Conservation (phyloP, 2,329 filamentous ascomycete species). For the Trichoderma sp. region DNA sequence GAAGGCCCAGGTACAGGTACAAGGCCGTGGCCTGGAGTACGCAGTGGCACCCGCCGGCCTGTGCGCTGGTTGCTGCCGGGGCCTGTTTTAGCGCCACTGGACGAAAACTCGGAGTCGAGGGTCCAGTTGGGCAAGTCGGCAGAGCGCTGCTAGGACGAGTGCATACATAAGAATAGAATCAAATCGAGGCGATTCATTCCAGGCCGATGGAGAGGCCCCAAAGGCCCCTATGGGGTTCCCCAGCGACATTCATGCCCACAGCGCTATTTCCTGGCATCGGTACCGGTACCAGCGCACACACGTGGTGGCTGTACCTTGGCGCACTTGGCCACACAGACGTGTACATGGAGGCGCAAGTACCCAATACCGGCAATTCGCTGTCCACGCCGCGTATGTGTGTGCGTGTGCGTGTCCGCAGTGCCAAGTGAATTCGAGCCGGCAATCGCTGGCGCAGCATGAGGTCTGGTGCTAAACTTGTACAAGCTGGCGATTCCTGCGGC, state of each 20-base stretch:
- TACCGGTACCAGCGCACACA: background rate
- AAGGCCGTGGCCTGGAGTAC: background rate
- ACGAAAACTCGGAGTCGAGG: conserved; percentile 20
- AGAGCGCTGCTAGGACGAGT: conserved; percentile 13
- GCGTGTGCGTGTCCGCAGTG: background rate
- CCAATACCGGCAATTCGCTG: background rate
- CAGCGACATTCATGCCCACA: background rate
- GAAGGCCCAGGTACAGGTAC: conserved; percentile 16
- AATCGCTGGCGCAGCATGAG: conserved; percentile 3
- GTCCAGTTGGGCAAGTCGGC: conserved; percentile 24
- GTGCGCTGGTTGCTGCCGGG: conserved; percentile 22
- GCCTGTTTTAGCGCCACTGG: conserved; percentile 23
- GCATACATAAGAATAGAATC: background rate
- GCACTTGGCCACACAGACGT: background rate
- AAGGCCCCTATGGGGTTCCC: background rate
- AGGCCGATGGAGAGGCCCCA: background rate
- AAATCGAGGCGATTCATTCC: background rate
- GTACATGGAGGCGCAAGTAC: background rate
- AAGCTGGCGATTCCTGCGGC: background rate
- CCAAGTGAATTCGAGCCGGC: background rate
- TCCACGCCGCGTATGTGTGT: background rate
- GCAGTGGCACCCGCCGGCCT: conserved; percentile 14
- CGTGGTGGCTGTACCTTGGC: background rate
- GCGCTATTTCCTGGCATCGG: background rate
- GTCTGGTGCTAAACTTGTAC: background rate